Base-by-base conservation (phyloP, 345 rosid genomes). In the Arabidopsis thaliana region DNA sequence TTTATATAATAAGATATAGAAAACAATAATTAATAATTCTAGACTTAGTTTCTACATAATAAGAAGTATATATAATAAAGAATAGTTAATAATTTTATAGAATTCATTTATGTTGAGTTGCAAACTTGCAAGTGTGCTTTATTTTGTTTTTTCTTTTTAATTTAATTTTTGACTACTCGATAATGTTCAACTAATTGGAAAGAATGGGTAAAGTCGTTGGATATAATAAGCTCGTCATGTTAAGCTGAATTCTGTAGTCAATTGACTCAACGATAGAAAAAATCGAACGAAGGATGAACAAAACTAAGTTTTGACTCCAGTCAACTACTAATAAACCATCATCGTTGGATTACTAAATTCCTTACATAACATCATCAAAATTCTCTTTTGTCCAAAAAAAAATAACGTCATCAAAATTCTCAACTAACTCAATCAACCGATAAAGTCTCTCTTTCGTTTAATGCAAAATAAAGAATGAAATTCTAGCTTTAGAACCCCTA, bases 401-500 rank as follows among this genome's bases (percentile, higher is more conserved):
- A 16, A 16, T 16, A 16, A 16, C 20, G 20, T 16, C 20, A 16
- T 16, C 20, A 16, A 16, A 16, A 16, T 16, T 16, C 20, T 16
- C 20, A 16, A 16, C 20, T 16, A 16, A 16, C 20, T 16, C 20
- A 16, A 16, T 16, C 20, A 16, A 16, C 20, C 20, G 20, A 16
- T 16, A 16, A 16, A 16, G 20, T 2, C 41, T 37, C 52, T 70
- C 59, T 53, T 69, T 41, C 58, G 37, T 8, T 56, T 64, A 67
- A 63, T 64, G 67, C 71, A 71, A 77, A 63, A 1, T 9, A 75
- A 69, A 7, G 2, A 37, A 37, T 37, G 10, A 37, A 37, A 36
- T 36, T 36, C 8, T 36, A 7, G 9, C 8, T 7, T 7, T 37
- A 37, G 36, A 33, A 8, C 10, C 11, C 3, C 41, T 1, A 37